Evolutionary conservation across 306 rosid species (phyloP).

Genomic region (Acacia confusa): DNA sequence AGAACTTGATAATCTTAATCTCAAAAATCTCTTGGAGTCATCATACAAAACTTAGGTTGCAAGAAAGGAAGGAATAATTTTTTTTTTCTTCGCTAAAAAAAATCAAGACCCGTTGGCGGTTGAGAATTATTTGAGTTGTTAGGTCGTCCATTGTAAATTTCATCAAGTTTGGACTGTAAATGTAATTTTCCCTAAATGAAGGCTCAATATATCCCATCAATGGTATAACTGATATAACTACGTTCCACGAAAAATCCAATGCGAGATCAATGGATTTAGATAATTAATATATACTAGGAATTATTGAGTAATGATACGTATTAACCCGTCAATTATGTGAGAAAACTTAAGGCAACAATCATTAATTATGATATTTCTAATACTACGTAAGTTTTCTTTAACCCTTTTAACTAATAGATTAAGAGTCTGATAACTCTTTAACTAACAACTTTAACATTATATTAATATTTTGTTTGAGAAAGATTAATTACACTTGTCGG

Average conservation of each 20-base stretch:
- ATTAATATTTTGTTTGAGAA: background rate
- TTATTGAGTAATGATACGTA: slow-evolving; percentile 56
- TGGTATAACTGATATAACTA: slow-evolving; percentile 11
- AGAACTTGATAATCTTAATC: no score
- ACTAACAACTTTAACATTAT: slow-evolving; percentile 18
- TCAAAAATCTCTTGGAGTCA: no score
- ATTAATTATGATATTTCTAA: slow-evolving; percentile 13
- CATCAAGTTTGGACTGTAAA: background rate
- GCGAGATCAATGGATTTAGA: slow-evolving; percentile 13
- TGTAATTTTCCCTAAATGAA: background rate
- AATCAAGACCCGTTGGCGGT: background rate
- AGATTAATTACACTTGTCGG: slow-evolving; percentile 40
- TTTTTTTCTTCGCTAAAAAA: background rate
- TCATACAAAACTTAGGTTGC: no score
- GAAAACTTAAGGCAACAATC: slow-evolving; percentile 13
- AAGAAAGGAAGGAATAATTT: no score
- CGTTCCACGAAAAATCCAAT: background rate
- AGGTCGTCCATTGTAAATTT: background rate
- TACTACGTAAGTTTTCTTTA: slow-evolving; percentile 29
- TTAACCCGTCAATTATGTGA: slow-evolving; percentile 5
- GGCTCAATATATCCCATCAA: slow-evolving; percentile 13
- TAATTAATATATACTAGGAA: slow-evolving; percentile 23
- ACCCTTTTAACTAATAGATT: background rate
- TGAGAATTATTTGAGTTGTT: background rate
- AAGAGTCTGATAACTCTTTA: slow-evolving; percentile 2